phyloP scores from a whole-genome alignment of 108 stramenopile species.

The Aurantiochytrium sp. region DNA sequence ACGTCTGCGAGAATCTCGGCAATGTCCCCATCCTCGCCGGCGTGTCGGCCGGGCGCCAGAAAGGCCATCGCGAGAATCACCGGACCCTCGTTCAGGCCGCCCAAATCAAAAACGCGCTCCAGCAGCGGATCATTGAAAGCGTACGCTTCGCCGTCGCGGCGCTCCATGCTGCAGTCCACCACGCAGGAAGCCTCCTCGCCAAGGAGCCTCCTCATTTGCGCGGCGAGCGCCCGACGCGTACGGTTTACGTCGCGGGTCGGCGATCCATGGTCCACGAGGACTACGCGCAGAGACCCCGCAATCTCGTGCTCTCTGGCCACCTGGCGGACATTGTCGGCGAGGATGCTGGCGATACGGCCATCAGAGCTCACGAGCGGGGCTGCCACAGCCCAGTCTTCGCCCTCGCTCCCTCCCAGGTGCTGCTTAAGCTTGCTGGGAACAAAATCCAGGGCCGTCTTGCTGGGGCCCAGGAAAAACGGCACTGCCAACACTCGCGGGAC shows the following conservation, averaged over 20 bases:
- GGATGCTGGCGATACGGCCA: not conserved
- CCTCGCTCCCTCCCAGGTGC: not conserved
- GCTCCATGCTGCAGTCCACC: conserved; percentile 22
- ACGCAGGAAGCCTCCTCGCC: not conserved
- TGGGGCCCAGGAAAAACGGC: conserved; percentile 4
- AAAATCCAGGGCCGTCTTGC: not conserved
- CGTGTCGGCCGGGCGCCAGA: not conserved
- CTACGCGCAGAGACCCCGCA: not conserved
- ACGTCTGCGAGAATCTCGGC: not conserved
- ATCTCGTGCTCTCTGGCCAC: not conserved
- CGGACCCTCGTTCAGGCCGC: not conserved
- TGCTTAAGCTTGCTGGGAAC: not conserved
- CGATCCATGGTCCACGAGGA: conserved; percentile 15
- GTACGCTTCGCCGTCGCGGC: not conserved
- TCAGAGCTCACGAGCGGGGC: not conserved
- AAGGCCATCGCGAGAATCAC: conserved; percentile 27
- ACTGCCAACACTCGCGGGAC: not conserved
- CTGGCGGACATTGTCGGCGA: not conserved
- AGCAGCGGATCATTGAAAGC: conserved; percentile 4
- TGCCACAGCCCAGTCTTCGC: not conserved
- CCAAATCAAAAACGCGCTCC: not conserved
- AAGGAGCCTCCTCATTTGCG: not conserved
- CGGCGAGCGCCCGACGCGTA: not conserved
- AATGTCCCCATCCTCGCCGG: conserved; percentile 21
- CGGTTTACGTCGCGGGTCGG: not conserved